These are phyloP conservation scores for Marasmius oreades DNA, from an alignment of 1,284 basidiomycete species.

Conservation along the genomic window DNA sequence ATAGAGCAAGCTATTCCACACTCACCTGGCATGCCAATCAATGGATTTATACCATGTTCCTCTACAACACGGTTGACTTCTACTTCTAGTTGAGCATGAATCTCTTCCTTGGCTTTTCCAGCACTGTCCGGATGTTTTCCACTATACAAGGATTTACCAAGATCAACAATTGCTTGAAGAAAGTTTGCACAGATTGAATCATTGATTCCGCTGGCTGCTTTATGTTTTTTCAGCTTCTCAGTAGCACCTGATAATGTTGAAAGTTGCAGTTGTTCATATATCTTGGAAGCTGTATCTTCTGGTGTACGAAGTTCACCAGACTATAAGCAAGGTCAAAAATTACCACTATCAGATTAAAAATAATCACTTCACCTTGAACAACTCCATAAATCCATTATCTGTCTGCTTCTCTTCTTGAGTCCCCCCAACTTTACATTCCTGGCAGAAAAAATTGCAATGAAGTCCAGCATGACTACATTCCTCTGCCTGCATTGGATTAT, in stretches of 20 bases:
- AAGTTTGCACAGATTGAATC: not conserved
- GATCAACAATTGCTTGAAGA: constrained; percentile 9
- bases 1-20: not conserved
- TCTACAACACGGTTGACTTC: not conserved
- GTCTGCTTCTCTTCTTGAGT: constrained; percentile 16
- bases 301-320: not conserved
- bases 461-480: constrained; percentile 21
- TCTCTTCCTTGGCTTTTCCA: not conserved
- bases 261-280: not conserved
- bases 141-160: too few relatives aligned
- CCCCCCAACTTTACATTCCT: constrained; percentile 22
- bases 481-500: too few relatives aligned
- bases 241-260: constrained; percentile 23
- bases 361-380: not conserved
- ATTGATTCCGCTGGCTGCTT: constrained; percentile 24
- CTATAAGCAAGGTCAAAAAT: constrained; percentile 3
- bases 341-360: constrained; percentile 10
- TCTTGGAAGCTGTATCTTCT: not conserved
- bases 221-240: constrained; percentile 24
- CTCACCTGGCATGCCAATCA: not conserved
- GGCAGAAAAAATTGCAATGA: constrained; percentile 21
- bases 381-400: constrained; percentile 16
- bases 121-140: not conserved
- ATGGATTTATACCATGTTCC: not conserved
- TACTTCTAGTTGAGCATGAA: not conserved